Percentiles rank a stretch among this genome's conserved stretches.
phyloP scores from a whole-genome alignment of 2,329 filamentous ascomycete genomes.

The Allantophomopsis cytisporea region DNA sequence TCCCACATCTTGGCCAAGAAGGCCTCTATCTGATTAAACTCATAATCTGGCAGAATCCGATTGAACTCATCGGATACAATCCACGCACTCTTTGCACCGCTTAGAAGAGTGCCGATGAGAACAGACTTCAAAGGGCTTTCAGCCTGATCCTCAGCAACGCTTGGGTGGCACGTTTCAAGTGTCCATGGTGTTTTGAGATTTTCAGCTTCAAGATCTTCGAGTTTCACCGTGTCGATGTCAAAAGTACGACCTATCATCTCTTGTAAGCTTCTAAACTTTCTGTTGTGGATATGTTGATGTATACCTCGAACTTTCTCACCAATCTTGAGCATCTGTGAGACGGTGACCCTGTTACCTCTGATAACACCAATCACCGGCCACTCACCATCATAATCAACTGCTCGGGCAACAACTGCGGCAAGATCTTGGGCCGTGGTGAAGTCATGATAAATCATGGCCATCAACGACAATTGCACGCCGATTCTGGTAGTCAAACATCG shows the following conservation, averaged over 20 bases:
- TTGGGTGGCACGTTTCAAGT: no score
- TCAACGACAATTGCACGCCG: constrained; percentile 27
- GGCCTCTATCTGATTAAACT: no score
- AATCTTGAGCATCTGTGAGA: constrained; percentile 20
- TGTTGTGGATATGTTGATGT: neutral
- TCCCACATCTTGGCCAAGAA: no score
- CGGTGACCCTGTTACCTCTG: constrained; percentile 11
- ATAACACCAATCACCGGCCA: constrained; percentile 21
- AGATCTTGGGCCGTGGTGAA: constrained; percentile 30
- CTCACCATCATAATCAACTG: constrained; percentile 16
- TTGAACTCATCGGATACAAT: no score
- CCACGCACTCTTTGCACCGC: no score
- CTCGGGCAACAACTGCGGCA: constrained; percentile 19
- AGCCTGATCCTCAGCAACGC: no score
- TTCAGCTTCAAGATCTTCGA: no score
- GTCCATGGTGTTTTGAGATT: no score
- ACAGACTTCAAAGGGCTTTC: no score
- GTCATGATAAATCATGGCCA: constrained; percentile 26
- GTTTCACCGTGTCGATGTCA: no score
- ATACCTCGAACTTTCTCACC: constrained; percentile 26
- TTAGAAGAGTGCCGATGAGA: no score
- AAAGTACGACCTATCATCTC: constrained; percentile 14
- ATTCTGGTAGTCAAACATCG: constrained; percentile 16
- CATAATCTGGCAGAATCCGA: no score
- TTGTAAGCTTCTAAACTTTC: constrained; percentile 5